Conservation (phyloP, 805 yeast species). For the Metschnikowia gelsemii region DNA sequence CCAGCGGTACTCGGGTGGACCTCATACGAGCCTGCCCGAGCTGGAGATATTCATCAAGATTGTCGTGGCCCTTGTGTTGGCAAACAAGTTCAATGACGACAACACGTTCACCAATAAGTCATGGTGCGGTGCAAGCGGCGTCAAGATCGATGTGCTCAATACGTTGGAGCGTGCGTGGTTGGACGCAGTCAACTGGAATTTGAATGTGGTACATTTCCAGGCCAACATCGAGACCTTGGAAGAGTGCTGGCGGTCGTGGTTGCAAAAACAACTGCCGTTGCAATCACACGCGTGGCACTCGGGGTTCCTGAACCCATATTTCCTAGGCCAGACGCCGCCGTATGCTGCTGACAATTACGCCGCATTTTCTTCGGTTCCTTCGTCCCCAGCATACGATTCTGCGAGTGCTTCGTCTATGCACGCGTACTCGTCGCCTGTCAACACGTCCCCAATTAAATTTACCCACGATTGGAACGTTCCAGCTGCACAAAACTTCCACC, state of each 20-base stretch:
- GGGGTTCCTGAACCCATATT: constrained; percentile 5
- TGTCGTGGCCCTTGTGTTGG: constrained; percentile 71
- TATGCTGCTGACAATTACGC: constrained; percentile 5
- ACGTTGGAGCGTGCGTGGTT: constrained; percentile 72
- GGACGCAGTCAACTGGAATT: constrained; percentile 55
- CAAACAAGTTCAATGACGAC: constrained; percentile 94
- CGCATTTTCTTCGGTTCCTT: constrained; percentile 18
- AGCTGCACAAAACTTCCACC: constrained; percentile 2
- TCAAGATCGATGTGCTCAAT: constrained; percentile 60
- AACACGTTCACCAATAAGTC: constrained; percentile 93
- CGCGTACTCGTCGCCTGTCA: constrained; percentile 26
- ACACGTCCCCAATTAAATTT: constrained; percentile 28
- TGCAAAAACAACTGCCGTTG: constrained; percentile 27
- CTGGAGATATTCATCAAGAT: constrained; percentile 52
- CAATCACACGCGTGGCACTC: not conserved
- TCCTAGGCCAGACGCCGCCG: constrained; percentile 3
- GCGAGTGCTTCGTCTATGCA: constrained; percentile 16
- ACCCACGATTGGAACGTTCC: constrained; percentile 21
- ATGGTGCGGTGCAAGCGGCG: constrained; percentile 95
- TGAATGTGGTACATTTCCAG: constrained; percentile 43
- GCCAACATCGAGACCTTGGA: constrained; percentile 41
- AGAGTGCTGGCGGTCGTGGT: constrained; percentile 47
- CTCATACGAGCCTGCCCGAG: constrained; percentile 24
- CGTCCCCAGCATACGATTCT: constrained; percentile 22
- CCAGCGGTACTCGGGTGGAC: constrained; percentile 47